A percentile compares a stretch with the other conserved stretches of the same genome.
These are phyloP conservation scores for Apiosordaria backusii DNA, from an alignment of 495 filamentous ascomycete genomes.

Conservation along the genomic window DNA sequence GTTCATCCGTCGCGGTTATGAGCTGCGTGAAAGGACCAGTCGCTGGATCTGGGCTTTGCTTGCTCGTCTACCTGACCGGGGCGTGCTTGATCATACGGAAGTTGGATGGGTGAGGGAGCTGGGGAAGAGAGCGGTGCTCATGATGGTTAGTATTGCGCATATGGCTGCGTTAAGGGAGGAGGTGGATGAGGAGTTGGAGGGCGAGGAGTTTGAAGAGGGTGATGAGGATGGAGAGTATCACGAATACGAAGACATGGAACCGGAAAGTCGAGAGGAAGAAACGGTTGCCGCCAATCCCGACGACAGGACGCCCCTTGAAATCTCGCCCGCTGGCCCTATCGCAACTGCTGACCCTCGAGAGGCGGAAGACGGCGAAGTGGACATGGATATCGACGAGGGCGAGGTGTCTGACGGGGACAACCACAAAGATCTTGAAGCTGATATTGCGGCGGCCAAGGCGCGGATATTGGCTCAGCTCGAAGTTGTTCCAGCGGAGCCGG, in stretches of 20 bases:
- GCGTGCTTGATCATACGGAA: constrained; percentile 55
- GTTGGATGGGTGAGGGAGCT: constrained; percentile 57
- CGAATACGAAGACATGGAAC: constrained; percentile 20
- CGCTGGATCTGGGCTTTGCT: constrained; percentile 63
- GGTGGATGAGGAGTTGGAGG: constrained; percentile 30
- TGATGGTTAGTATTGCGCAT: constrained; percentile 51
- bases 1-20: constrained; percentile 44
- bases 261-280: constrained; percentile 21
- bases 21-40: constrained; percentile 48
- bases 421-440: constrained; percentile 33
- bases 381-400: constrained; percentile 46
- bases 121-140: constrained; percentile 54
- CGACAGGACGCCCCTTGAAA: background rate
- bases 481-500: background rate
- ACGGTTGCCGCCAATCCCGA: constrained; percentile 9
- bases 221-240: constrained; percentile 32
- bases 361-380: constrained; percentile 37
- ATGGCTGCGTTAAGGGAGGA: constrained; percentile 40
- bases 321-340: background rate
- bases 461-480: constrained; percentile 50
- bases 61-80: constrained; percentile 53
- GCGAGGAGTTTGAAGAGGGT: constrained; percentile 24
- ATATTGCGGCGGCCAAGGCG: constrained; percentile 58
- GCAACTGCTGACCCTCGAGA: constrained; percentile 22
- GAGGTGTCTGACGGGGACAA: constrained; percentile 38